phyloP scores from a whole-genome alignment of 2,329 filamentous ascomycete genomes.

The Orbilia blumenaviensis region DNA sequence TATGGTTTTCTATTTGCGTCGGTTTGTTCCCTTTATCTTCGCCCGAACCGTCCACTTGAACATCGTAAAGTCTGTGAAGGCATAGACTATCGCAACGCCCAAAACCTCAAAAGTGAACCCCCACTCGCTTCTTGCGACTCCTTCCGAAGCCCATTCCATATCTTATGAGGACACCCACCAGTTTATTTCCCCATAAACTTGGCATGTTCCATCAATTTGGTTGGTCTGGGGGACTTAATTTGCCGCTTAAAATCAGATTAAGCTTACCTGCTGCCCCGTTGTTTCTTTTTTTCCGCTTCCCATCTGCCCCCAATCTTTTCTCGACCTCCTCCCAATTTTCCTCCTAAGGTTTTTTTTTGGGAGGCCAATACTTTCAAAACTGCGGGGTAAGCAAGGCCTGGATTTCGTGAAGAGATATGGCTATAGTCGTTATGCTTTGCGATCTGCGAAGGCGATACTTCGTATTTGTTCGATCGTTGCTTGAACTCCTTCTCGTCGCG shows the following conservation, averaged over 20 bases:
- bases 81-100: slow-evolving; percentile 22
- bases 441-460: neutral
- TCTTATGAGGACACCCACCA: slow-evolving; percentile 25
- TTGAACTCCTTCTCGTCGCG: neutral
- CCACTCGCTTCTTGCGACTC: slow-evolving; percentile 15
- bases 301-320: neutral
- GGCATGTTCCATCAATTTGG: slow-evolving; percentile 53
- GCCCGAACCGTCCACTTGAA: slow-evolving; percentile 9
- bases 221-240: slow-evolving; percentile 53
- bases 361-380: slow-evolving; percentile 32
- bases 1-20: slow-evolving; percentile 35
- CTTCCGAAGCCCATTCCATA: slow-evolving; percentile 13
- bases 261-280: slow-evolving; percentile 34
- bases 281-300: slow-evolving; percentile 29
- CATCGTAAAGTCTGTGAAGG: neutral
- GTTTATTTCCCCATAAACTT: slow-evolving; percentile 55
- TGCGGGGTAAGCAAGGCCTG: slow-evolving; percentile 41
- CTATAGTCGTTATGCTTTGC: neutral
- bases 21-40: slow-evolving; percentile 23
- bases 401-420: too few species aligned
- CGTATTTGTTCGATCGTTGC: neutral
- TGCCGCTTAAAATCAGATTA: slow-evolving; percentile 51
- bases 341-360: neutral
- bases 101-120: neutral
- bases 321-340: neutral